Evolutionary conservation across 2,329 filamentous ascomycete species (phyloP), one percentile per base, ranked within the genome.

Genomic region (Lasiodiplodia sp.): DNA sequence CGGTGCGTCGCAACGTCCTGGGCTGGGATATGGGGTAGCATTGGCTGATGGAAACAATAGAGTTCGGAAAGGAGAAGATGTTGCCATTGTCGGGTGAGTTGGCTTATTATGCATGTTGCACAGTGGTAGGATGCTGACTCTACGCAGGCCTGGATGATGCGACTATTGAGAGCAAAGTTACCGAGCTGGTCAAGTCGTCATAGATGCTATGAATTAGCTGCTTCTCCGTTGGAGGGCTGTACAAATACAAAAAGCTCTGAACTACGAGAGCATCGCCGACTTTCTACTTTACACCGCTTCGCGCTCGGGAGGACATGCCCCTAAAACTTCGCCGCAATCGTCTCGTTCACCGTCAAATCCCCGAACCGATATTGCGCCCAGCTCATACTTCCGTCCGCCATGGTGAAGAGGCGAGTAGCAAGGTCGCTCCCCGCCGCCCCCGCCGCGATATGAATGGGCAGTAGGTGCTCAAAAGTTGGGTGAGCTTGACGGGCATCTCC

Each of bases 161-260:
- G 79, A 86, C 89, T 73, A 92, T 93, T 71, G 90, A 92, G 81
- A 86, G 88, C 72, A 88, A 87, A 79, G 85, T 92, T 72, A 87
- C 88, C 68, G 82, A 83, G 64, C 79, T 92, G 71, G 89, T 91
- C 67, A 88, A 89, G 69, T 72, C 73, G 5, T 64, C 66, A 21
- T 65, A 69, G 38, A 66, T 53, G 60, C 25, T 34, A 34, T 62
- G 57, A 47, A 63, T 28, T 63, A 64, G 40, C 62, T 40, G 47
- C 28, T 37, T 10, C 47, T 25, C 31, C 37, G 37, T 28, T 28
- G 28, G 51, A 64, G 40, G 44, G 28, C n/a, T 64, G 60, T 64
- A 64, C 60, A 64, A 64, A 64, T 63, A 63, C 40, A 49, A 40
- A 44, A 64, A 14, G 47, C 44, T 53, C 60, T n/a, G 10, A 16